Base-by-base conservation (phyloP, 2,329 filamentous ascomycete genomes). In the Cadophora luteo-olivacea region DNA sequence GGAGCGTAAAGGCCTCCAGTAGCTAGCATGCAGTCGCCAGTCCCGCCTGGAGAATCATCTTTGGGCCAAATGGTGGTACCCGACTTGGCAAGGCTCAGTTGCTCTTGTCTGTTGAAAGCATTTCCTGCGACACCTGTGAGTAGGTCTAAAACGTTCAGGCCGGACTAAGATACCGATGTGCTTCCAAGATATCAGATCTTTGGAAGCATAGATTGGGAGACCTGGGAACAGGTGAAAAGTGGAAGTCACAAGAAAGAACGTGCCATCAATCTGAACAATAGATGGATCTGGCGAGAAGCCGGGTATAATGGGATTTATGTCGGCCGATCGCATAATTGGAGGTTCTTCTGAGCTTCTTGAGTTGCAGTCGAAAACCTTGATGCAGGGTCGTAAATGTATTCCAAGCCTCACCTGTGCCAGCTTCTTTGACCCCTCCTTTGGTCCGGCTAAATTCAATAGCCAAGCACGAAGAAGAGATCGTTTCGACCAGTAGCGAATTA, bases 151-250 rank as follows among this genome's bases (percentile, higher is more conserved):
- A 45, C 1, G 12, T 45, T 14, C 6, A 2, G 6, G 6, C 24
- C 6, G 22, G 12, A 11, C 45, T 16, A 4, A 45, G 54, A 32
- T 55, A 72, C 71, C 68, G 25, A 73, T 72, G n/a, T 69, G 70
- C 24, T 54, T 63, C 71, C 70, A 73, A 22, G 55, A 54, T n/a
- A 63, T 66, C 4, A 81, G 73, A 63, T 81, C 77, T 32, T 76
- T 76, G 7, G 78, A 80, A 24, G 76, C 75, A 64, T 78, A 78
- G 45, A 78, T 76, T 60, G 85, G 83, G 0, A 82, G 78, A 32
- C 87, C 86, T 0, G 87, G 81, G 71, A 88, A 89, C 12, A 87
- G 83, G 74, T 88, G 88, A 72, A 88, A 87, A 9, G 86, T 84
- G 3, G 87, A 86, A 73, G 86, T 86, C 69, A 87, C 84, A 51